A percentile compares a stretch with the other conserved stretches of the same genome.
phyloP scores from a whole-genome alignment of 106 monocot species.

The Dactylorhiza incarnata region DNA sequence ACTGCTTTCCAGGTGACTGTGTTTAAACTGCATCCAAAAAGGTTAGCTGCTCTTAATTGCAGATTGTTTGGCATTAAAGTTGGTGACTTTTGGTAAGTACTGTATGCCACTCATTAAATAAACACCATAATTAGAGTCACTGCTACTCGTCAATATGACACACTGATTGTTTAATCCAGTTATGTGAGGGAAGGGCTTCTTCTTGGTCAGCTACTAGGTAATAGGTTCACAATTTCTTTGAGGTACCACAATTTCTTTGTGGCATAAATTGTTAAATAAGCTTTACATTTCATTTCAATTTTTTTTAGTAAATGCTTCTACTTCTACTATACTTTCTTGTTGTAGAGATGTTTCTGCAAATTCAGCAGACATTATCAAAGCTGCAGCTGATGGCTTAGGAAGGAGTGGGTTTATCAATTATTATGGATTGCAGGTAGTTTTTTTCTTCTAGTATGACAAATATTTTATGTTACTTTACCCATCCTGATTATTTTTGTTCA shows the following conservation, averaged over 20 bases:
- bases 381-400: conserved; percentile 63
- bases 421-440: conserved; percentile 77
- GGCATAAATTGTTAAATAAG: not conserved
- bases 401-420: conserved; percentile 93
- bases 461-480: not conserved
- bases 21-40: conserved; percentile 82
- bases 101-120: not conserved
- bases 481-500: not conserved
- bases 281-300: not conserved
- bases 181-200: conserved; percentile 84
- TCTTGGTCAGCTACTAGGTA: conserved; percentile 87
- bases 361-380: conserved; percentile 59
- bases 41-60: conserved; percentile 67
- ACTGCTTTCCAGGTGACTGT: conserved; percentile 64
- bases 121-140: not conserved
- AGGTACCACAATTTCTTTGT: conserved; percentile 42
- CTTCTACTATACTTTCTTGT: not conserved
- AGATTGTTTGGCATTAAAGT: conserved; percentile 86
- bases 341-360: conserved; percentile 77
- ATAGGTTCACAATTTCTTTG: conserved; percentile 84
- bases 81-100: conserved; percentile 76
- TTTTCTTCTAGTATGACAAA: conserved; percentile 1
- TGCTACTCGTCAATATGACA: not conserved
- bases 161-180: conserved; percentile 24
- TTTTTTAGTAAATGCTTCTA: not conserved